Conservation (phyloP, 495 filamentous ascomycete genomes). For the Lophium mytilinum region DNA sequence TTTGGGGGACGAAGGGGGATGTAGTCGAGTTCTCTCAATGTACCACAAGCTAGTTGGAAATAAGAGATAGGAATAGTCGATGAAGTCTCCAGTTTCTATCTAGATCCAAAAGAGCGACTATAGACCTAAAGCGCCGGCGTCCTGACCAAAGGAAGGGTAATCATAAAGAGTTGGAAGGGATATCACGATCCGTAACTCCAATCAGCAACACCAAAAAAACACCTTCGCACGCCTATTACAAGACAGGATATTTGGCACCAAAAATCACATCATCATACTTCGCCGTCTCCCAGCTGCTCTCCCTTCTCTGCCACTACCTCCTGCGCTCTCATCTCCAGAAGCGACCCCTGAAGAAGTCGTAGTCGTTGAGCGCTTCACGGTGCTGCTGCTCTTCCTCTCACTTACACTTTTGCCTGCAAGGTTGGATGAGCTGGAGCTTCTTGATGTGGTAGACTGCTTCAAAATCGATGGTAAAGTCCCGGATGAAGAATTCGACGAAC, state of each 20-base stretch:
- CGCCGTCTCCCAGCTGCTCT: slow-evolving; percentile 28
- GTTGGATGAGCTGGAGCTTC: slow-evolving; percentile 1
- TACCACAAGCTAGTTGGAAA: too few species aligned
- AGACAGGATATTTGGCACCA: not conserved
- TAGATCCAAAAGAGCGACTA: too few species aligned
- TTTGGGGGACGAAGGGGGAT: not conserved
- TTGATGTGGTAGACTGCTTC: slow-evolving; percentile 1
- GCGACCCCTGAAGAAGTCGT: not conserved
- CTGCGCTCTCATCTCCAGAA: not conserved
- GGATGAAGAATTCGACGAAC: not conserved
- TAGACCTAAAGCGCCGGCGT: too few species aligned
- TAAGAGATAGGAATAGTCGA: too few species aligned
- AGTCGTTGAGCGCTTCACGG: not conserved
- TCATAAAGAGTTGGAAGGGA: too few species aligned
- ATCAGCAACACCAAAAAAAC: too few species aligned
- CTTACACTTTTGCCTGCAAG: not conserved
- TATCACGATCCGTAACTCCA: too few species aligned
- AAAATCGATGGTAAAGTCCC: slow-evolving; percentile 2
- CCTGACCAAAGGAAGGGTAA: too few species aligned
- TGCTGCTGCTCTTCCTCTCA: slow-evolving; percentile 2
- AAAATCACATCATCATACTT: slow-evolving; percentile 31
- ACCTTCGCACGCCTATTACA: too few species aligned
- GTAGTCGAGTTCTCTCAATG: too few species aligned
- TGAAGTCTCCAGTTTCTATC: too few species aligned
- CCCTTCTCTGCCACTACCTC: slow-evolving; percentile 16